Percentiles rank a stretch among this genome's conserved stretches.
These are phyloP conservation scores for Geosiphon pyriformis DNA, from an alignment of 192 early-diverging fungal genomes.

Conservation along the genomic window DNA sequence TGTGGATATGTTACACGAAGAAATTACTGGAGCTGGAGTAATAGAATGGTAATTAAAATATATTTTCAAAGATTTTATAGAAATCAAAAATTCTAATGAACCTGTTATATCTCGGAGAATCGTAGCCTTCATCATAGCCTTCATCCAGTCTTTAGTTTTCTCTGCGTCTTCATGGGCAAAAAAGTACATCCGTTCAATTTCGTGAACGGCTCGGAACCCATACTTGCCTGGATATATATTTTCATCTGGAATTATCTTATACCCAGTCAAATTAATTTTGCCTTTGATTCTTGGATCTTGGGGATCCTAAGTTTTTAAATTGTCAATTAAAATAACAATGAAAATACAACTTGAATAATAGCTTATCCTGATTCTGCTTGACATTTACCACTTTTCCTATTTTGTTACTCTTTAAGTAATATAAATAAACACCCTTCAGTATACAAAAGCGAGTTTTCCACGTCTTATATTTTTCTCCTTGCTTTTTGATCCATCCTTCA, in stretches of 20 bases:
- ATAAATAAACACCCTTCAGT: conserved; percentile 51
- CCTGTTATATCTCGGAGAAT: conserved; percentile 46
- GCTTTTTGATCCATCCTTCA: conserved; percentile 56
- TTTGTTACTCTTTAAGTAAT: conserved; percentile 52
- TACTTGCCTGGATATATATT: conserved; percentile 55
- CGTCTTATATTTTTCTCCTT: conserved; percentile 51
- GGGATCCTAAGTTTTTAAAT: too few species aligned
- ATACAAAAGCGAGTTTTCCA: conserved; percentile 63
- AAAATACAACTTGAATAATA: background rate
- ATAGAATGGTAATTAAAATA: conserved; percentile 2
- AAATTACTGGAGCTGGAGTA: conserved; percentile 53
- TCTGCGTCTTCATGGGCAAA: conserved; percentile 53
- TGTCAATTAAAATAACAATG: too few species aligned
- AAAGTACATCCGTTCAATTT: conserved; percentile 50
- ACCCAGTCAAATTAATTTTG: conserved; percentile 55
- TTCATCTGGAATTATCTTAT: conserved; percentile 54
- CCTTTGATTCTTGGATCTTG: conserved; percentile 48
- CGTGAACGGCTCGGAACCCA: conserved; percentile 58
- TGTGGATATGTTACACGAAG: conserved; percentile 53
- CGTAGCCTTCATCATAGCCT: conserved; percentile 59
- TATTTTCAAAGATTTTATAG: background rate
- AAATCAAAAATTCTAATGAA: conserved; percentile 14
- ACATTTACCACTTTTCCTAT: background rate
- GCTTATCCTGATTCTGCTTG: too few species aligned
- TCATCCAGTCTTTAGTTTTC: conserved; percentile 51